Base-by-base conservation (phyloP, 805 yeast species). In the Wickerhamiella azymoides region DNA sequence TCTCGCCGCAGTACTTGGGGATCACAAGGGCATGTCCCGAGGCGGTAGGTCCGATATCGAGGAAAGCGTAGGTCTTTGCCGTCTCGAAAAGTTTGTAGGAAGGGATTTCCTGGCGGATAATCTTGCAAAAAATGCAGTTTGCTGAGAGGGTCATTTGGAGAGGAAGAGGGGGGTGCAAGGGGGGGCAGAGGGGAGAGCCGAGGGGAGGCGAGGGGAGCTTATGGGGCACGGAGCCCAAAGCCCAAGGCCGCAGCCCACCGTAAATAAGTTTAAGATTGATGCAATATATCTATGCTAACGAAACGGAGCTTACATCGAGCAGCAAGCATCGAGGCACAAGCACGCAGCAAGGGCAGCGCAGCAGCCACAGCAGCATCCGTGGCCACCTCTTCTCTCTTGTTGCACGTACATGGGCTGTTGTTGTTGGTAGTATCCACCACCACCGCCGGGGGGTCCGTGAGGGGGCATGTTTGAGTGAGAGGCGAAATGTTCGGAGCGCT, bases 71-170 rank as follows among this genome's bases (percentile, higher is more conserved):
- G n/a, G 84, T 65, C 56, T 73, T 71, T 49, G 80, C 71, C n/a
- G 96, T 84, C 64, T 89, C 98, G 57, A 82, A 72, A 51, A 89
- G 66, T 63, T 89, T 92, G 70, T 84, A 77, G 1, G 93, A 83
- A 28, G 98, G 98, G 59, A 89, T 92, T 57, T 92, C 96, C 47
- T 96, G 86, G 60, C 85, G 85, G 68, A 89, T 79, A 64, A 89
- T 89, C 59, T 88, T 85, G 70, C 97, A 89, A 61, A 89, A 89
- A 57, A 89, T 78, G 66, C 97, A 89, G 30, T 54, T 47, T 11
- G 62, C 47, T 18, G 47, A 43, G 16, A 52, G 49, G 9, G 50
- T 27, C 52, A 49, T 49, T 30, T 16, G 36, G 5, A 3, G n/a
- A 27, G 21, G 19, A 18, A 14, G 27, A 27, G 30, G 43, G 25